Conservation (phyloP, 2,329 filamentous ascomycete genomes). For the Pseudogymnoascus sp. region DNA sequence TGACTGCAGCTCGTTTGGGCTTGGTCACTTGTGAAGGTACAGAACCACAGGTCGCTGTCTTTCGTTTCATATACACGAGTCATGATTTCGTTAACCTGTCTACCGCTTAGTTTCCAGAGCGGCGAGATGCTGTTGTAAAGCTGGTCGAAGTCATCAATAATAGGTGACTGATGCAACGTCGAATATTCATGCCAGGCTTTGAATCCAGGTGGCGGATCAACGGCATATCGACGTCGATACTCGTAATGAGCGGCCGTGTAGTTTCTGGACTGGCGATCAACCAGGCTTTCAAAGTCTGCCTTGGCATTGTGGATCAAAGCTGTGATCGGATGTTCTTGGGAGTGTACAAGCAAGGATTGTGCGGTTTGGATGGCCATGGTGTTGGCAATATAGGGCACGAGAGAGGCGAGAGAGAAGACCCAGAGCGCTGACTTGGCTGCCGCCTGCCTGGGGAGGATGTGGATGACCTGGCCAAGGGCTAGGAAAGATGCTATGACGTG, state of each 20-base stretch:
- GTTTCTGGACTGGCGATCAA: constrained; percentile 59
- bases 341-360: neutral
- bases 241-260: constrained; percentile 64
- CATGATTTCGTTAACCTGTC: constrained; percentile 17
- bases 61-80: constrained; percentile 5
- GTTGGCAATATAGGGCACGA: constrained; percentile 15
- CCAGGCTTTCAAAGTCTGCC: constrained; percentile 44
- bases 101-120: constrained; percentile 33
- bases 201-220: constrained; percentile 39
- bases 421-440: constrained; percentile 26
- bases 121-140: constrained; percentile 34
- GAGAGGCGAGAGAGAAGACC: constrained; percentile 24
- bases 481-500: constrained; percentile 26
- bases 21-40: neutral
- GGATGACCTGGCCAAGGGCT: constrained; percentile 26
- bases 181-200: constrained; percentile 38
- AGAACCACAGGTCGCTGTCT: neutral
- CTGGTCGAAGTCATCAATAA: constrained; percentile 43
- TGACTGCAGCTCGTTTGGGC: constrained; percentile 29
- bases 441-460: constrained; percentile 26
- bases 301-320: constrained; percentile 55
- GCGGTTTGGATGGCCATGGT: neutral
- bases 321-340: constrained; percentile 50
- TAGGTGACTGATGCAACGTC: constrained; percentile 29
- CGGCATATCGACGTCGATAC: constrained; percentile 36